Percentiles rank a stretch among this genome's conserved stretches.
phyloP scores from a whole-genome alignment of 352 stramenopile species.

The Discostella stelligera region DNA sequence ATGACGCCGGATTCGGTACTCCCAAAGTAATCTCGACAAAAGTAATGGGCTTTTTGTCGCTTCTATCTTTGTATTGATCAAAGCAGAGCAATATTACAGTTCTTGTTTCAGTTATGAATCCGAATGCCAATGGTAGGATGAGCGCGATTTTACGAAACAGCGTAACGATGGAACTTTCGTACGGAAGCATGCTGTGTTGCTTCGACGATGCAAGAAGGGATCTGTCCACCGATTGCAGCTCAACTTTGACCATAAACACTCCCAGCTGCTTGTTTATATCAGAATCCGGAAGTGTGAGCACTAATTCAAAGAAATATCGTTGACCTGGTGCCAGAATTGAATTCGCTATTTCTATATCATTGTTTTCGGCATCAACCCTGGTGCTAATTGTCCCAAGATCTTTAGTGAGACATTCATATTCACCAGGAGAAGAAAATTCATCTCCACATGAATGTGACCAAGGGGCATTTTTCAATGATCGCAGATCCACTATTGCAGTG shows the following conservation, averaged over 20 bases:
- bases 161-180: conserved; percentile 66
- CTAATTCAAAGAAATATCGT: conserved; percentile 70
- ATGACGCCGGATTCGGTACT: conserved; percentile 40
- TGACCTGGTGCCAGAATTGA: conserved; percentile 44
- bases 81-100: conserved; percentile 62
- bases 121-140: conserved; percentile 61
- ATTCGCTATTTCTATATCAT: conserved; percentile 7
- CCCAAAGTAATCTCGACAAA: conserved; percentile 42
- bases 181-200: conserved; percentile 60
- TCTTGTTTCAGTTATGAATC: conserved; percentile 65
- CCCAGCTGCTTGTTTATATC: conserved; percentile 65
- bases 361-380: conserved; percentile 2
- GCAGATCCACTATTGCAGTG: conserved; percentile 37
- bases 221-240: conserved; percentile 49
- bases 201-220: conserved; percentile 52
- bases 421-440: conserved; percentile 2
- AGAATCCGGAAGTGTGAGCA: conserved; percentile 68
- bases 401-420: conserved; percentile 17
- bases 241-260: conserved; percentile 74
- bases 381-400: conserved; percentile 11
- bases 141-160: conserved; percentile 59
- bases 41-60: conserved; percentile 56
- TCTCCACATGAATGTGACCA: conserved; percentile 28
- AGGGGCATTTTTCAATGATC: conserved; percentile 33
- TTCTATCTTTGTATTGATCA: conserved; percentile 73